phyloP scores from a whole-genome alignment of 257 asterid genomes.

The Striga asiatica region DNA sequence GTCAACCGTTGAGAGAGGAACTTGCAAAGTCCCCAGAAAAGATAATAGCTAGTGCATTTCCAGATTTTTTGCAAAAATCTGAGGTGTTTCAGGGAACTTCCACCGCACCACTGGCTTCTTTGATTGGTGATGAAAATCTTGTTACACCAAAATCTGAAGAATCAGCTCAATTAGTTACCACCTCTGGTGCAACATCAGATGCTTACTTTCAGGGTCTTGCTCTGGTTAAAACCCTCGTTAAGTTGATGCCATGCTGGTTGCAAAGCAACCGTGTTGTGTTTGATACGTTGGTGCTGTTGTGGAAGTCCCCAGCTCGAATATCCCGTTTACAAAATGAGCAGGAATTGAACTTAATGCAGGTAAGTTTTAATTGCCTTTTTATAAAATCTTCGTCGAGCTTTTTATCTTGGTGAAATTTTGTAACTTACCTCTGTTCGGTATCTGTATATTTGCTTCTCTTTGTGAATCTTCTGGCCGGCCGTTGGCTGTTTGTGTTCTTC shows the following conservation, averaged over 20 bases:
- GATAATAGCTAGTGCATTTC: slow-evolving; percentile 87
- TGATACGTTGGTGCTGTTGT: slow-evolving; percentile 73
- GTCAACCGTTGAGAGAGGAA: slow-evolving; percentile 97
- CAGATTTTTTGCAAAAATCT: slow-evolving; percentile 47
- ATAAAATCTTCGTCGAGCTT: background rate
- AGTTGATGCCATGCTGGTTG: slow-evolving; percentile 96
- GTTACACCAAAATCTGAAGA: slow-evolving; percentile 55
- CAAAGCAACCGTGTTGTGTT: slow-evolving; percentile 77
- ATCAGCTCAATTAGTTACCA: slow-evolving; percentile 40
- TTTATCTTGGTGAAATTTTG: slow-evolving; percentile 3
- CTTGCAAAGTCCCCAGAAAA: slow-evolving; percentile 96
- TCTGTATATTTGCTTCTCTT: background rate
- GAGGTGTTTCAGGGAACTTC: slow-evolving; percentile 60
- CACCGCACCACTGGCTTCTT: slow-evolving; percentile 39
- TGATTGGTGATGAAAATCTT: slow-evolving; percentile 44
- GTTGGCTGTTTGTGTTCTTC: background rate
- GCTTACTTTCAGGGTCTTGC: slow-evolving; percentile 98
- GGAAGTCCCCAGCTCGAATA: slow-evolving; percentile 90
- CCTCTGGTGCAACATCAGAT: slow-evolving; percentile 48
- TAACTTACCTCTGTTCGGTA: background rate
- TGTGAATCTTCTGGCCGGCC: background rate
- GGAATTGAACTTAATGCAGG: slow-evolving; percentile 90
- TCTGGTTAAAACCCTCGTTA: slow-evolving; percentile 79
- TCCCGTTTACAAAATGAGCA: slow-evolving; percentile 84
- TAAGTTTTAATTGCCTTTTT: slow-evolving; percentile 29